Evolutionary conservation across 148 eudicot genomes (phyloP), one percentile per base, ranked within the genome.

Genomic region (Dianthus caryophyllus): DNA sequence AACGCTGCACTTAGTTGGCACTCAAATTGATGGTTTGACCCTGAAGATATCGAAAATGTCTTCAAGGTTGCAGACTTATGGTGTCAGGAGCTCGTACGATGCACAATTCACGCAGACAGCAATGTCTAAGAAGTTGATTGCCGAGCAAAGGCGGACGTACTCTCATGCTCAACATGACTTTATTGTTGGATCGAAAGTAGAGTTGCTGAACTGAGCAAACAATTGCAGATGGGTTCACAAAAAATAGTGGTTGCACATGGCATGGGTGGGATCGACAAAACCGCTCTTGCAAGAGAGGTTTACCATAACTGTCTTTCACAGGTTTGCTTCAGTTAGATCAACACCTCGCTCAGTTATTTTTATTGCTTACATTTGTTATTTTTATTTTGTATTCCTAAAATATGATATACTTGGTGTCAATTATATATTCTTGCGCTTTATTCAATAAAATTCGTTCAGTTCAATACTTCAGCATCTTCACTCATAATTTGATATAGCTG

Each of bases 211-310:
- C 0, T 49, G 8, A 49, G 16, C 21, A 2, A 6, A 14, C 50
- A 49, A 17, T 17, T 17, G 17, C 53, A 7, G 3, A 33, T 14
- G 17, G 53, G n/a, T 18, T 14, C 48, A 18, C 36, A 16, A 0
- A 30, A 13, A 11, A 14, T 69, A 21, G 70, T 75, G 49, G 46
- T 49, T 10, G 59, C 69, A 31, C 53, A 52, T 56, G 74, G 78
- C 14, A 69, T 70, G 74, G 74, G 74, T 44, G 74, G 74, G 4
- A 41, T 75, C 1, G 78, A 70, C 9, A 70, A 75, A 41, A 75
- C 74, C 13, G 64, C 78, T 56, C 74, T 70, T 18, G 66, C 74
- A 1, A 63, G 57, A 33, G 25, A 63, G 68, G 54, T 79, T 13
- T 72, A 33, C 38, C 38, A 33, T 33, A 33, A 33, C 4, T 7